Base-by-base conservation (phyloP, 257 asterid species). In the Henckelia pumila region DNA sequence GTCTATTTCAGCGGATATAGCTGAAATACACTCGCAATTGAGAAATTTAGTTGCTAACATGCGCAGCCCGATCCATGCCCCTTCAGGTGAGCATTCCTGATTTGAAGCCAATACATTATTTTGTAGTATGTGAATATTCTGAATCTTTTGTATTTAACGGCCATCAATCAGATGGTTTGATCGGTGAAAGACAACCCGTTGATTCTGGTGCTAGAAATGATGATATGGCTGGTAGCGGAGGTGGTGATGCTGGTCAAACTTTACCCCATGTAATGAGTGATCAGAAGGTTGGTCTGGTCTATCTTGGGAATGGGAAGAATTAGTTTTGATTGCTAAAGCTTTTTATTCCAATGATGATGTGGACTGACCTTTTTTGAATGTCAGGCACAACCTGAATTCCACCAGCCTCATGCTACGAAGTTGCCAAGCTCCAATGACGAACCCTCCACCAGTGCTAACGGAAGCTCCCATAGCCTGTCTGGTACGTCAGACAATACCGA, bases 141-240 rank as follows among this genome's bases (percentile, higher is more conserved):
- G 21, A 68, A 65, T 69, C 67, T 71, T 73, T 58, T 40, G n/a
- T 56, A 33, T 66, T 44, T 47, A 16, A 6, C 58, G 74, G 59
- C 71, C 83, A 84, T 53, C 85, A 63, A 73, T 49, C 89, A 71
- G 91, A 84, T 49, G 61, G 71, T 68, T 74, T 81, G 57, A 74
- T 78, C 67, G 80, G 57, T 77, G 83, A 66, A 67, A 85, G 69
- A 33, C 76, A 47, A 57, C 61, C 71, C 65, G 74, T 56, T 66
- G 75, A 73, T 65, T 52, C 67, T 73, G 80, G 59, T 69, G 71
- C 65, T 33, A 66, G 79, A 59, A 71, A 67, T 59, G 75, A 60
- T 58, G 73, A 71, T 37, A 69, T 59, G 17, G 35, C 80, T 59
- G 56, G 29, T 72, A 32, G 60, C 61, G 59, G 57, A 29, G 63